Base-by-base conservation (phyloP, 176 grass and related monocot genomes). In the Paspalum notatum region DNA sequence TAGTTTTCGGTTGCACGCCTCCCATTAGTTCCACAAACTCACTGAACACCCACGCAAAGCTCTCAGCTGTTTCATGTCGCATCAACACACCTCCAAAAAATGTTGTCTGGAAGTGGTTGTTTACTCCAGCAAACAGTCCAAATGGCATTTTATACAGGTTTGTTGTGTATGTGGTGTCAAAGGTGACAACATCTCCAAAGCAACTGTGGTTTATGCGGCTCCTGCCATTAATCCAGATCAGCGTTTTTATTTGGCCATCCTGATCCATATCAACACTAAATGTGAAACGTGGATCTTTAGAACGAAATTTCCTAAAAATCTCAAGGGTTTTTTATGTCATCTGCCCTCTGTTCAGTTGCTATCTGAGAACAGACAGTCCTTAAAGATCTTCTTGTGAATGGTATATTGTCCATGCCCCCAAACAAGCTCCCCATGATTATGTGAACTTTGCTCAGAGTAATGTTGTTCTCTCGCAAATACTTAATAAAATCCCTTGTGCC, bases 1-100 rank as follows among this genome's bases (percentile, higher is more conserved):
- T 16, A 5, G 39, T 58, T 14, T 17, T 0, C 0, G 8, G 53
- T 0, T 0, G 20, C 0, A 4, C 12, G 2, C 38, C 38, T 24
- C 12, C 38, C 72, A 75, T 75, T 14, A 43, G 12, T 22, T 10
- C 18, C 8, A 75, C 7, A 1, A 75, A 75, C 0, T 8, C 38
- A 4, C 9, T 56, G 2, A 74, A 57, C 9, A 56, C 11, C 52
- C 17, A 57, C 16, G 16, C 21, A 6, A 71, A 48, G 7, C 6
- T 15, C 14, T 12, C 3, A 10, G 10, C 22, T 3, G 0, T 49
- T 17, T 74, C 71, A 12, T 74, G 18, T 0, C 18, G 5, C 4
- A 73, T n/a, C 1, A 72, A 12, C 0, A 41, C 71, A 3, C 27
- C 49, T 12, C 9, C 50, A 20, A 40, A 40, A 4, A 74, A n/a